phyloP scores from a whole-genome alignment of 73 alveolate species.

The Tetrahymena malaccensis region DNA sequence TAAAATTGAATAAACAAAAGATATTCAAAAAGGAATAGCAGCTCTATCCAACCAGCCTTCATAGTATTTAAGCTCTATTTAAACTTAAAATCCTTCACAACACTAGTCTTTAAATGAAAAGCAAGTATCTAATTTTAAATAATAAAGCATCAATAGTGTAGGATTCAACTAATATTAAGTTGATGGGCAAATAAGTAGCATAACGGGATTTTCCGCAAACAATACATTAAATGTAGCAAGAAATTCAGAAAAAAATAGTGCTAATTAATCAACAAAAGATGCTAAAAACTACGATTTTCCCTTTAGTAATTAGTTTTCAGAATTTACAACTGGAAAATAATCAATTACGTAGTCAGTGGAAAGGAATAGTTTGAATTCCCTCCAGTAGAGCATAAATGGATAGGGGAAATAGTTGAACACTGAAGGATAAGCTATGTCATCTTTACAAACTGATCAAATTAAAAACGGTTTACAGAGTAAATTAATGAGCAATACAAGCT shows the following conservation, averaged over 20 bases:
- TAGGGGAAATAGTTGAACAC: neutral
- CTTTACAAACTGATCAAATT: neutral
- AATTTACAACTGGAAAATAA: neutral
- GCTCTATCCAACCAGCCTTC: neutral
- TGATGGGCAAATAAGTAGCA: neutral
- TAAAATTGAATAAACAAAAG: neutral
- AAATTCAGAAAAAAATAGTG: neutral
- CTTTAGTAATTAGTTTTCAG: neutral
- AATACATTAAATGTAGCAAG: neutral
- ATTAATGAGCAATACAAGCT: neutral
- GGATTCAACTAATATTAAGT: neutral
- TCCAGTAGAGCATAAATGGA: neutral
- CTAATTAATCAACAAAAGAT: neutral
- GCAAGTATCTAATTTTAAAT: neutral
- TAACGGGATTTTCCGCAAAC: neutral
- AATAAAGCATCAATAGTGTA: neutral
- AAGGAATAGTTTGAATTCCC: neutral
- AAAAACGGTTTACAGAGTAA: neutral
- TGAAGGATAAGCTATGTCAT: neutral
- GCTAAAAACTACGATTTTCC: neutral
- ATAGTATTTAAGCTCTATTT: neutral
- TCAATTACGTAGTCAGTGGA: neutral
- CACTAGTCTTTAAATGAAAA: neutral
- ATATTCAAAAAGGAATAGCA: neutral
- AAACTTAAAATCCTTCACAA: neutral